Base-by-base conservation (phyloP, 1,284 basidiomycete species). In the Apiotrichum porosum region DNA sequence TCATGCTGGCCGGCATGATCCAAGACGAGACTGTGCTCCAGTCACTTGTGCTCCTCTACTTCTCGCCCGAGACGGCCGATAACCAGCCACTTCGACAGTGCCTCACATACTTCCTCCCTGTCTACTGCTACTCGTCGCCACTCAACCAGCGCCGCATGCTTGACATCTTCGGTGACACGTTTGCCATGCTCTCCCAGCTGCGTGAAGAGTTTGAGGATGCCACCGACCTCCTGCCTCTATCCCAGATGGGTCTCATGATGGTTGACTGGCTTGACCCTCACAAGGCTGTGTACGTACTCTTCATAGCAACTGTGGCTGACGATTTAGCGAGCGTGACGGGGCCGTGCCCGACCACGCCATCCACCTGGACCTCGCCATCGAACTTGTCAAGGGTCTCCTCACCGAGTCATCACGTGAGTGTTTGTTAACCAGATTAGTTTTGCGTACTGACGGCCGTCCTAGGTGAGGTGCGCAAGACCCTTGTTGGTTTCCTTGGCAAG, bases 31-130 rank as follows among this genome's bases (percentile, higher is more conserved):
- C 79, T 54, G 88, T 94, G 1, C 75, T 97, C 21, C 81, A 82
- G 57, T 83, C 82, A 47, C 79, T 97, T 2, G 80, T 92, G 1
- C 73, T 91, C 24, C 80, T 85, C 19, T 98, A 94, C 73, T 82
- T 97, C 58, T 88, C 87, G 0, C 88, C 90, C 2, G 84, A 88
- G 51, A 95, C 91, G 0, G 78, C 77, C 13, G 81, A 84, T 33
- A 97, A 97, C 65, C 85, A 88, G 62, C 82, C 90, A 54, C 76
- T 97, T 24, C 79, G 91, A 45, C 94, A 97, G 72, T 97, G 92
- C 67, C 76, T 98, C 22, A 85, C 90, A 17, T 97, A 97, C 74
- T 97, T 97, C 78, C 85, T 98, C 74, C 91, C 92, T 0, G 84
- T 92, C 0, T 97, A 89, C 68, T 90, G 88, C 69, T 93, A 88